Evolutionary conservation across 2,329 filamentous ascomycete genomes (phyloP), one percentile per base, ranked within the genome.

Genomic region (Cadophora luteo-olivacea): DNA sequence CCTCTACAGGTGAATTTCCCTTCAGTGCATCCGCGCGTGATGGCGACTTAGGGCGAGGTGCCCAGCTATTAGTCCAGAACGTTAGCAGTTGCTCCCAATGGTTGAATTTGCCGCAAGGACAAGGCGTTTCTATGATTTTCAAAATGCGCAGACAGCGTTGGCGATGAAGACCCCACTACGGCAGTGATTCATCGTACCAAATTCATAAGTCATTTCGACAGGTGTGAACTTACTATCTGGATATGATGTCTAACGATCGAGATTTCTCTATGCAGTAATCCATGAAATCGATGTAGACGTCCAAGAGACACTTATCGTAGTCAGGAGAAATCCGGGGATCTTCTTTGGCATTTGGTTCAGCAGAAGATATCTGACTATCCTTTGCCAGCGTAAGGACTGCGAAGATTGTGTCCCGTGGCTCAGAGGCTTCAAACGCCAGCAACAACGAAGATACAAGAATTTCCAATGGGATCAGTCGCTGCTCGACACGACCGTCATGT

Each of bases 201-300:
- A 4, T 5, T 5, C 11, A 11, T 36, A 4, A 36, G 33, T 4
- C 5, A 36, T 5, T 5, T 5, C 33, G 33, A 36, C 33, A 36
- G 11, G 4, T 5, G 33, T 11, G 11, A 36, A 36, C 36, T 38
- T 9, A 38, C 36, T 71, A 64, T 3, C 70, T 67, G 24, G 67
- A 70, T 0, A 74, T 19, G 5, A 74, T 72, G 33, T 74, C 72
- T 5, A 74, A 64, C 3, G 70, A 73, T 2, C 67, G n/a, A 0
- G 72, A 74, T 2, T 61, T 60, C 3, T 71, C 67, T 3, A 74
- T 66, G 29, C 69, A 71, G 25, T 70, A 74, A 9, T 73, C 68
- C 24, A 72, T 70, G 45, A 73, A 74, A n/a, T 73, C 70, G 8
- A 61, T 49, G 45, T 57, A 74, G 14, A 73, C 70, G 55, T 74